Evolutionary conservation across 208 protist species (phyloP).

Genomic region (Leishmania mexicana): DNA sequence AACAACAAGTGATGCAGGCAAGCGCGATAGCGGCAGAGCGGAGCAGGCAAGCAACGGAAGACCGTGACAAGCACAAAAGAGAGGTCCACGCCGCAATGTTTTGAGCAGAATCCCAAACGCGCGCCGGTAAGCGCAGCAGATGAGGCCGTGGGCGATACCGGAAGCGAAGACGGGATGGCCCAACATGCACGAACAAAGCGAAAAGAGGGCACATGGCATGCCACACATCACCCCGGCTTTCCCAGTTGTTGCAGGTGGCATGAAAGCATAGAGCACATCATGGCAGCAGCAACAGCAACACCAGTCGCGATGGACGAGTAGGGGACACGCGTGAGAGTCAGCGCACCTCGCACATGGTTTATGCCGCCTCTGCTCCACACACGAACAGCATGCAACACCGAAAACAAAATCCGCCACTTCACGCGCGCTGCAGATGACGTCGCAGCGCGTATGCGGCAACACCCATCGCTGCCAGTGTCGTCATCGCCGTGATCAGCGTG

Average conservation of each 20-base stretch:
- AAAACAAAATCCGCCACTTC: not conserved
- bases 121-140: not conserved
- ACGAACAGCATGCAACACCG: not conserved
- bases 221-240: not conserved
- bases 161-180: not conserved
- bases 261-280: not conserved
- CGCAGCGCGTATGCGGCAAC: not conserved
- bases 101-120: not conserved
- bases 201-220: not conserved
- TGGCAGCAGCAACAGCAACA: not conserved
- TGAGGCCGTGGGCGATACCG: not conserved
- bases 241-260: not conserved
- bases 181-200: not conserved
- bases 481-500: not conserved
- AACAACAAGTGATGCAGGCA: not conserved
- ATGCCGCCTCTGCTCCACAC: not conserved
- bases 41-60: not conserved
- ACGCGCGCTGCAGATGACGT: constrained; percentile 8
- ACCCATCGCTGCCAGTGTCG: constrained; percentile 2
- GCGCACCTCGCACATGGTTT: not conserved
- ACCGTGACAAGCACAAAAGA: not conserved
- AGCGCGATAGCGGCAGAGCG: not conserved
- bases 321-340: not conserved
- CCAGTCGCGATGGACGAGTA: not conserved
- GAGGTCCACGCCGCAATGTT: not conserved